Evolutionary conservation across 2,329 filamentous ascomycete species (phyloP), one percentile per base, ranked within the genome.

Genomic region (Clonostachys byssicola): DNA sequence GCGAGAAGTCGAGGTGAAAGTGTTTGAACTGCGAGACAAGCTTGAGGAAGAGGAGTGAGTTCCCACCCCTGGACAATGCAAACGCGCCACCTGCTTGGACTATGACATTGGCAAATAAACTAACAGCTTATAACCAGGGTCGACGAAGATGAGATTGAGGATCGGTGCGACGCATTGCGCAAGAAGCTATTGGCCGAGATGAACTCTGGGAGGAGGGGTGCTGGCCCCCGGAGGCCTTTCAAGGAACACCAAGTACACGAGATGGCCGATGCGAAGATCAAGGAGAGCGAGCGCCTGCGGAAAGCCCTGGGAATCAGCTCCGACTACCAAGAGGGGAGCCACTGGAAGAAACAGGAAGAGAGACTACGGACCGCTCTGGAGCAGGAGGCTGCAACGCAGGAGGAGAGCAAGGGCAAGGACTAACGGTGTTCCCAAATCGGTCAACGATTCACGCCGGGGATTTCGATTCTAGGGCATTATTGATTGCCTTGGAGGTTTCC

Each of bases 181-280:
- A 54, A 70, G 51, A 71, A 71, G 50, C 60, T 73, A 1, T 56
- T 66, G 1, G 62, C 61, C 12, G 67, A 72, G 49, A 63, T 68
- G 51, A 63, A 68, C 42, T 59, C 60, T 0, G 59, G 56, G 2
- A 61, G 58, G 34, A 63, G 52, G 18, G 56, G 52, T 20, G 63
- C 58, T 10, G 68, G 63, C 20, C 66, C 61, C n/a, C 63, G 68
- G 47, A 70, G 63, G 46, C 78, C 81, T 10, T 77, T 97, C 53
- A 99, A 97, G 71, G 78, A 85, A 54, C 91, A 97, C 68, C 90
- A 97, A 69, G 91, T 97, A 17, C 94, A 99, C 72, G 94, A 97
- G 70, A 78, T 96, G 64, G 94, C 94, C 16, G 88, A 94, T 60
- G 94, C 92, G 50, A 99, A 99, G 78, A 92, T 95, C 56, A 87